A percentile compares a stretch with the other conserved stretches of the same genome.
Evolutionary conservation across 2,329 filamentous ascomycete genomes (phyloP).

Genomic region (Chaetomium sp.): DNA sequence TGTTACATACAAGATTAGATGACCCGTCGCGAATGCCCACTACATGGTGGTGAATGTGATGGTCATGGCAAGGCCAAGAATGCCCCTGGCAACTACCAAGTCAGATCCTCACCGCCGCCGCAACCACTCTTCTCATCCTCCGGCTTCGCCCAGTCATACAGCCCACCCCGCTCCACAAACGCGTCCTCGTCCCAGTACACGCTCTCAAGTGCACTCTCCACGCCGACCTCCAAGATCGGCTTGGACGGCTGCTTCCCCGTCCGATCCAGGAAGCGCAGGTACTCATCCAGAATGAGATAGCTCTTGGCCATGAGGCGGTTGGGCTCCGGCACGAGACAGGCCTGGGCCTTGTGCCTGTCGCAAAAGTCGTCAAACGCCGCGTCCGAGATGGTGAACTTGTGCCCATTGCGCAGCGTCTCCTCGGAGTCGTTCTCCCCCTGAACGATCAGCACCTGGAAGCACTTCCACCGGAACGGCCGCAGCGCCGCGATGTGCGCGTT

Average conservation of each 20-base stretch:
- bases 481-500: conserved; percentile 43
- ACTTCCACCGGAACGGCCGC: conserved; percentile 57
- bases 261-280: conserved; percentile 25
- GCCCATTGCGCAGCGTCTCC: conserved; percentile 45
- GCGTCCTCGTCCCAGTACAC: conserved; percentile 27
- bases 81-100: conserved; percentile 5
- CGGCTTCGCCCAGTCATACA: conserved; percentile 27
- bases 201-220: conserved; percentile 22
- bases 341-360: conserved; percentile 44
- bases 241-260: conserved; percentile 20
- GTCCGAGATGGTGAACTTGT: conserved; percentile 49
- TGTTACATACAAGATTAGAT: too few species aligned
- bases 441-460: conserved; percentile 57
- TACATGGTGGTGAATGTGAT: too few species aligned
- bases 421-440: conserved; percentile 54
- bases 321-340: conserved; percentile 50
- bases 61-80: background rate
- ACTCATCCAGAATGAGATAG: conserved; percentile 56
- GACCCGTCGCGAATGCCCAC: too few species aligned
- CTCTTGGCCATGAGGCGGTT: conserved; percentile 54
- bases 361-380: conserved; percentile 52
- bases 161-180: conserved; percentile 23
- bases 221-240: conserved; percentile 26
- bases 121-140: conserved; percentile 4
- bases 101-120: conserved; percentile 5